phyloP scores from a whole-genome alignment of 164 flowering plant species.

The Brasenia schreberi region DNA sequence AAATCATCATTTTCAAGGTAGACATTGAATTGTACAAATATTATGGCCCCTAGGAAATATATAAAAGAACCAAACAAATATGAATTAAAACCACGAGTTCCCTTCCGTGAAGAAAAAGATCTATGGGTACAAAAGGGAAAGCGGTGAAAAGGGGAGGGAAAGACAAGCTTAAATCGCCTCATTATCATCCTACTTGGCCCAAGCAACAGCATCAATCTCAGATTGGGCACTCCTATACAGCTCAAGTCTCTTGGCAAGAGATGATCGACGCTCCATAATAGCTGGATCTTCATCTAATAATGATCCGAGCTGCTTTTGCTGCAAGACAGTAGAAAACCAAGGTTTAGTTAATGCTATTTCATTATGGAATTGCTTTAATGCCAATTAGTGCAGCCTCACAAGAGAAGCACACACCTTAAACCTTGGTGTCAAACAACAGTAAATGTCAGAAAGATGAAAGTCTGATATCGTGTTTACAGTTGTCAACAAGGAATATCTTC shows the following conservation, averaged over 20 bases:
- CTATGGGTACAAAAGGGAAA: not conserved
- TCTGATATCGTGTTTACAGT: too few relatives aligned
- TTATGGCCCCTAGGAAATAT: not conserved
- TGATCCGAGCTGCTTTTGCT: conserved; percentile 48
- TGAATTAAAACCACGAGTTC: not conserved
- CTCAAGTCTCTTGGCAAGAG: conserved; percentile 77
- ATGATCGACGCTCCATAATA: conserved; percentile 64
- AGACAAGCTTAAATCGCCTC: not conserved
- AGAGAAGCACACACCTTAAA: too few relatives aligned
- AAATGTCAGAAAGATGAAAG: too few relatives aligned
- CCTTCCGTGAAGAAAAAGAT: conserved; percentile 8
- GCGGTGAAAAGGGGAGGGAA: too few relatives aligned
- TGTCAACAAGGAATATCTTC: too few relatives aligned
- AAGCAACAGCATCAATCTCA: conserved; percentile 38
- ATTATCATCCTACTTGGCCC: conserved; percentile 20
- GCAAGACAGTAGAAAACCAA: conserved; percentile 9
- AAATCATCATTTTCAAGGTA: not conserved
- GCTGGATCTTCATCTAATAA: conserved; percentile 91
- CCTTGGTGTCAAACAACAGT: too few relatives aligned
- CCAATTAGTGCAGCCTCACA: too few relatives aligned
- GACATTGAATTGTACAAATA: not conserved
- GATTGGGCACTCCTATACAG: conserved; percentile 78
- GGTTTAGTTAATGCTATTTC: too few relatives aligned
- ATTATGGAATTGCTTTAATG: too few relatives aligned
- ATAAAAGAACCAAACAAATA: not conserved